Percentiles rank a stretch among this genome's conserved stretches.
These are phyloP conservation scores for Saturnispora bothae DNA, from an alignment of 805 yeast genomes.

Conservation along the genomic window DNA sequence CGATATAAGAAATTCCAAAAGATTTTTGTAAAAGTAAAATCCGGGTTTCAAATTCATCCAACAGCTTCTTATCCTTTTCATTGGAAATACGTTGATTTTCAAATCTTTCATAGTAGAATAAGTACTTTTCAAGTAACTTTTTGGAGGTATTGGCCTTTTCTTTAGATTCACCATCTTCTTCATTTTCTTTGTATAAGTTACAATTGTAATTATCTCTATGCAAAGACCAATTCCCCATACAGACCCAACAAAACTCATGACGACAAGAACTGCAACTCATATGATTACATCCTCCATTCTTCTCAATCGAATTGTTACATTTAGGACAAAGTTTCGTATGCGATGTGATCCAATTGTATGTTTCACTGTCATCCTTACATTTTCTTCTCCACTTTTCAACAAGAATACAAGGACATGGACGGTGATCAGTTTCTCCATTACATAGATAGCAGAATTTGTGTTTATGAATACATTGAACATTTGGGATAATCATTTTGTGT, in stretches of 20 bases:
- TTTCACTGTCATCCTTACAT: conserved; percentile 80
- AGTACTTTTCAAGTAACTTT: conserved; percentile 48
- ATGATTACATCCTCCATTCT: conserved; percentile 95
- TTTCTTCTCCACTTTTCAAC: conserved; percentile 65
- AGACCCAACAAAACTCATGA: conserved; percentile 89
- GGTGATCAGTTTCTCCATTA: conserved; percentile 54
- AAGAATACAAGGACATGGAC: conserved; percentile 72
- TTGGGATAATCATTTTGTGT: conserved; percentile 36
- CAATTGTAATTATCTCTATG: conserved; percentile 68
- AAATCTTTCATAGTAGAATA: conserved; percentile 67
- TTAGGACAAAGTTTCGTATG: conserved; percentile 83
- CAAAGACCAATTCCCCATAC: conserved; percentile 61
- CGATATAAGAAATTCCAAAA: conserved; percentile 70
- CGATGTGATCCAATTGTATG: conserved; percentile 75
- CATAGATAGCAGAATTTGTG: conserved; percentile 79
- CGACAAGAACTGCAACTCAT: conserved; percentile 78
- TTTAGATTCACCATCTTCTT: conserved; percentile 27
- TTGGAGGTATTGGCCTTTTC: conserved; percentile 28
- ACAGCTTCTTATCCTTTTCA: conserved; percentile 55
- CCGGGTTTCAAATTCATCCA: conserved; percentile 49
- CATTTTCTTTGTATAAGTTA: conserved; percentile 33
- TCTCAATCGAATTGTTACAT: conserved; percentile 73
- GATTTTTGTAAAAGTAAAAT: conserved; percentile 58
- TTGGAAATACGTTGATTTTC: conserved; percentile 69
- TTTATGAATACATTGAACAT: conserved; percentile 54